Conservation (phyloP, 106 monocot species). For the Phalaenopsis aphrodite region DNA sequence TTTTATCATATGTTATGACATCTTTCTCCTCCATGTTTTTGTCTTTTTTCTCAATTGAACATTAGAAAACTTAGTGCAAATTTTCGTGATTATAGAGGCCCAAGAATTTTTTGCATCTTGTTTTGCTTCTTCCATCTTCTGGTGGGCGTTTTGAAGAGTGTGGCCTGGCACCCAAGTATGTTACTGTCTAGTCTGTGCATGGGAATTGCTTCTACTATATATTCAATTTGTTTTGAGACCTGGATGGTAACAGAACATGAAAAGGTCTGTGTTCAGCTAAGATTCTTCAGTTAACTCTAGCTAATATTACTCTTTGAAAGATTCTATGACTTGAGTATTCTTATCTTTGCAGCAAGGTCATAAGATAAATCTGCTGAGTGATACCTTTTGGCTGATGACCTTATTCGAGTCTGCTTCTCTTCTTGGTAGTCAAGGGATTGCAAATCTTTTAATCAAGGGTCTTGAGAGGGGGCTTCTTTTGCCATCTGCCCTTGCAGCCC, state of each 20-base stretch:
- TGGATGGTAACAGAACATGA: conserved; percentile 91
- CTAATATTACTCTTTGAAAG: background rate
- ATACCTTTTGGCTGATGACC: conserved; percentile 90
- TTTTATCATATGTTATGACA: background rate
- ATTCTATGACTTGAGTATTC: conserved; percentile 1
- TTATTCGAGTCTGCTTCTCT: conserved; percentile 80
- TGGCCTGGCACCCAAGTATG: conserved; percentile 37
- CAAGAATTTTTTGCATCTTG: conserved; percentile 57
- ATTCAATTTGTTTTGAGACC: conserved; percentile 81
- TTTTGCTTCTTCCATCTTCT: conserved; percentile 75
- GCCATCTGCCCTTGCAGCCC: conserved; percentile 37
- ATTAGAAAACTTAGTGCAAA: background rate
- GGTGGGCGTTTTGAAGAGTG: conserved; percentile 47
- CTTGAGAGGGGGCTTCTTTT: conserved; percentile 33
- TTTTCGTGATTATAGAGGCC: conserved; percentile 43
- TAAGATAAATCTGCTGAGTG: conserved; percentile 53
- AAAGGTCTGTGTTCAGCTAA: conserved; percentile 49
- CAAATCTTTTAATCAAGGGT: conserved; percentile 70
- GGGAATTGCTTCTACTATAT: conserved; percentile 64
- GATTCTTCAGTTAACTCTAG: background rate
- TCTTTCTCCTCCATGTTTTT: background rate
- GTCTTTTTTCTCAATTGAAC: background rate
- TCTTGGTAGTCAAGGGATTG: conserved; percentile 70
- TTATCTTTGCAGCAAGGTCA: conserved; percentile 78
- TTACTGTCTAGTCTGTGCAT: conserved; percentile 47